Conservation (phyloP, 371 early-diverging fungal genomes). For the Apophysomyces variabilis region DNA sequence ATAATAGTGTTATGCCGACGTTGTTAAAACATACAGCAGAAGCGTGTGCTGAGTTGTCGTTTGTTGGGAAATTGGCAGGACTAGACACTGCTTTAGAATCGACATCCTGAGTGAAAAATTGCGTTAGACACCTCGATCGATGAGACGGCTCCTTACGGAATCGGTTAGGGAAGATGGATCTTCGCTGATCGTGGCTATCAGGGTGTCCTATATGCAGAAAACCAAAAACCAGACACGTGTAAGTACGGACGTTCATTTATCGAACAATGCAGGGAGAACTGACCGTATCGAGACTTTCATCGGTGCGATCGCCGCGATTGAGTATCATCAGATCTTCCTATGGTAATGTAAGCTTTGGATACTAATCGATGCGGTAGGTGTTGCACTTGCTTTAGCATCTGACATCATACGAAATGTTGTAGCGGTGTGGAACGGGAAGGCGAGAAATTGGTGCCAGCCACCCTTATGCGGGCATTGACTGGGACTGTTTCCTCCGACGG, state of each 20-base stretch:
- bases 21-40: background rate
- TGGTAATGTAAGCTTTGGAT: background rate
- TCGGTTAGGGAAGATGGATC: background rate
- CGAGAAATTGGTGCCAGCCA: constrained; percentile 2
- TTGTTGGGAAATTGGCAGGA: background rate
- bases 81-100: background rate
- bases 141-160: background rate
- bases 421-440: background rate
- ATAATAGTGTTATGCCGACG: background rate
- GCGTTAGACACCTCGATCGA: background rate
- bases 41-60: background rate
- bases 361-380: background rate
- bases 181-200: background rate
- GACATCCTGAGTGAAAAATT: background rate
- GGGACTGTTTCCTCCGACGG: background rate
- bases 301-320: constrained; percentile 2
- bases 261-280: background rate
- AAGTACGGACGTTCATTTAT: background rate
- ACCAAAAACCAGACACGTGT: background rate
- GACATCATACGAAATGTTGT: background rate
- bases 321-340: background rate
- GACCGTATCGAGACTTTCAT: background rate
- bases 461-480: background rate
- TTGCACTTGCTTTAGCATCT: background rate
- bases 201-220: background rate